A percentile compares a stretch with the other conserved stretches of the same genome.
Conservation (phyloP, 148 eudicot species). For the Rhododendron simsii region DNA sequence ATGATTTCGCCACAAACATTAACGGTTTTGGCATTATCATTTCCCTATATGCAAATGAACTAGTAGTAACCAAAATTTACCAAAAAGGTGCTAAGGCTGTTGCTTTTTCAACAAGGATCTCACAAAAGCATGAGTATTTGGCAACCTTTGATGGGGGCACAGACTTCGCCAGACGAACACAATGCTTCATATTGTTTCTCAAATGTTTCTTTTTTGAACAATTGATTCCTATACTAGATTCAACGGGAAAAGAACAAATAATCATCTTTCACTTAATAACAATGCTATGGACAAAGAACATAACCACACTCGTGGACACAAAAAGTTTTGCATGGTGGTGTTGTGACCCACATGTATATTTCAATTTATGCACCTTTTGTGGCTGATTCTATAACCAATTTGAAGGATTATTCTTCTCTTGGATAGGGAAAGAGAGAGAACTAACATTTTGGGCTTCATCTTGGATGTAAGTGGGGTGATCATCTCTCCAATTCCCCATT, state of each 20-base stretch:
- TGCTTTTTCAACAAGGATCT: neutral
- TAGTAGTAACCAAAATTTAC: neutral
- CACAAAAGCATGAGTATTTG: neutral
- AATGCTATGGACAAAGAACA: neutral
- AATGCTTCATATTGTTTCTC: neutral
- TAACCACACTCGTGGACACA: neutral
- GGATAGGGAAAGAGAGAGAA: neutral
- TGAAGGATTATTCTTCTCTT: neutral
- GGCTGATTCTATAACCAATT: neutral
- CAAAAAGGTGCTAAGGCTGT: neutral
- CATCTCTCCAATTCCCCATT: conserved; percentile 54
- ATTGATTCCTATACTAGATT: neutral
- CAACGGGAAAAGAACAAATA: neutral
- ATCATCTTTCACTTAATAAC: neutral
- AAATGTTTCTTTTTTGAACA: too few species aligned
- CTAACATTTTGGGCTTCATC: conserved; percentile 63
- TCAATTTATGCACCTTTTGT: neutral
- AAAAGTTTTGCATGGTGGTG: neutral
- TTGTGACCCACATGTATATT: neutral
- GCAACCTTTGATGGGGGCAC: neutral
- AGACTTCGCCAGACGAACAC: neutral
- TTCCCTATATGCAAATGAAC: neutral
- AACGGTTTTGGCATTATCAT: too few species aligned
- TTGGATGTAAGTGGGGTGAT: conserved; percentile 58
- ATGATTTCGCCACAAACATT: too few species aligned